A percentile compares a stretch with the other conserved stretches of the same genome.
These are phyloP conservation scores for Yarrowia porcina DNA, from an alignment of 805 yeast genomes.

Conservation along the genomic window DNA sequence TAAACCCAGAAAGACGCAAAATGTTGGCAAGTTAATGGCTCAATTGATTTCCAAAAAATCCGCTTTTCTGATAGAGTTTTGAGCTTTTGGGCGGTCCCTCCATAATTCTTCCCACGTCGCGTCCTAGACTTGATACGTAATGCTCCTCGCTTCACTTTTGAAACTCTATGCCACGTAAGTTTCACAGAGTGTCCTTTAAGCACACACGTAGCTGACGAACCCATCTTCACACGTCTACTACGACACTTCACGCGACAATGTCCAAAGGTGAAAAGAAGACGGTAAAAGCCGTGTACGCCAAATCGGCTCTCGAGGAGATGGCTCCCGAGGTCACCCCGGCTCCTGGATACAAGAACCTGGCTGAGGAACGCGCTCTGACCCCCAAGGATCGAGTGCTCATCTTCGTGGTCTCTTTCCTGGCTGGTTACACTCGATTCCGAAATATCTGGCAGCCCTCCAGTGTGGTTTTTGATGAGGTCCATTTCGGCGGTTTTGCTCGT, in stretches of 20 bases:
- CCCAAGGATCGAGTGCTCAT: conserved; percentile 31
- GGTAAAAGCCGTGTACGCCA: conserved; percentile 12
- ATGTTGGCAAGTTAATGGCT: background rate
- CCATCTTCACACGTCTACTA: conserved; percentile 5
- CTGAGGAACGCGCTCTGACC: conserved; percentile 18
- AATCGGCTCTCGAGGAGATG: conserved; percentile 25
- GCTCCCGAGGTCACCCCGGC: conserved; percentile 16
- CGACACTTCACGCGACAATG: conserved; percentile 19
- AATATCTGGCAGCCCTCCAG: conserved; percentile 66
- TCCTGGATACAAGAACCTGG: conserved; percentile 17
- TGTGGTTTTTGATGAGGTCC: conserved; percentile 83
- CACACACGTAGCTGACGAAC: conserved; percentile 11
- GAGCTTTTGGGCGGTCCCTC: background rate
- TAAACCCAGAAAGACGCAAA: background rate
- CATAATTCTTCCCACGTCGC: background rate
- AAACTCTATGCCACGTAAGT: conserved; percentile 22
- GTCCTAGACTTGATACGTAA: background rate
- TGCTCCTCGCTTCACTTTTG: background rate
- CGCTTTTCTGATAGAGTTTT: too few relatives aligned
- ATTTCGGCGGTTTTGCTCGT: conserved; percentile 94
- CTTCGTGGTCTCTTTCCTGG: conserved; percentile 46
- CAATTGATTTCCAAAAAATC: background rate
- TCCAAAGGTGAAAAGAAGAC: conserved; percentile 22
- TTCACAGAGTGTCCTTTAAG: conserved; percentile 23
- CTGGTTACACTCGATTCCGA: conserved; percentile 59